Percentiles rank a stretch among this genome's conserved stretches.
Conservation (phyloP, 345 rosid species). For the Eucalyptus guilfoylei region DNA sequence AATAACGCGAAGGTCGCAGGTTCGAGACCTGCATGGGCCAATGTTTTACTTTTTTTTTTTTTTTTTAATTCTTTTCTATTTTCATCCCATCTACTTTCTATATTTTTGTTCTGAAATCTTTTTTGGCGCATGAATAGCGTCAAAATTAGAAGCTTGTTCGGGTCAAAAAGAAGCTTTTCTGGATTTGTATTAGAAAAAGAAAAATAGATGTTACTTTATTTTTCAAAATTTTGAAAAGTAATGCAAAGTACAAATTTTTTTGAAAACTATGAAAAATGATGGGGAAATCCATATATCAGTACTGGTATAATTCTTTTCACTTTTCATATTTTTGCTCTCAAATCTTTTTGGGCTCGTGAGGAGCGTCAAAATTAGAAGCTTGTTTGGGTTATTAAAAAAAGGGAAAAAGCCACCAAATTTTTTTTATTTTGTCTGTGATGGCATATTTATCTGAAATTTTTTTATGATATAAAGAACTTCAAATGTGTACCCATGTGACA, state of each 20-base stretch:
- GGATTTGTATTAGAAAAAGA: background rate
- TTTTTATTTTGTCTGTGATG: no score
- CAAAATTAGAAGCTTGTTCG: background rate
- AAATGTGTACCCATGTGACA: accelerated
- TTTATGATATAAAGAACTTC: no score
- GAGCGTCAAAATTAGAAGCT: background rate
- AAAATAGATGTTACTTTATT: background rate
- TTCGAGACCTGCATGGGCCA: constrained; percentile 52
- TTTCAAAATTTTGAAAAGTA: background rate
- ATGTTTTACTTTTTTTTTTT: accelerated
- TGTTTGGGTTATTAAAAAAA: background rate
- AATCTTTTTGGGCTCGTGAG: background rate
- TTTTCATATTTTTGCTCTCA: background rate
- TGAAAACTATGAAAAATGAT: background rate
- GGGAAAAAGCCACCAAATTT: no score
- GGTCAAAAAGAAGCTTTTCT: background rate
- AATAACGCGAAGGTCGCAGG: constrained; percentile 89
- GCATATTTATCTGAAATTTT: no score
- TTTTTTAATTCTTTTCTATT: background rate
- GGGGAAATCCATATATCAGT: background rate
- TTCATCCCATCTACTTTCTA: background rate
- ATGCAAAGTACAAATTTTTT: no score
- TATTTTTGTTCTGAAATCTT: background rate
- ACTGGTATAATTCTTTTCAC: background rate
- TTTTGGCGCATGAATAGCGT: background rate